Evolutionary conservation across 2,329 filamentous ascomycete genomes (phyloP).

Genomic region (Botrytis deweyae): DNA sequence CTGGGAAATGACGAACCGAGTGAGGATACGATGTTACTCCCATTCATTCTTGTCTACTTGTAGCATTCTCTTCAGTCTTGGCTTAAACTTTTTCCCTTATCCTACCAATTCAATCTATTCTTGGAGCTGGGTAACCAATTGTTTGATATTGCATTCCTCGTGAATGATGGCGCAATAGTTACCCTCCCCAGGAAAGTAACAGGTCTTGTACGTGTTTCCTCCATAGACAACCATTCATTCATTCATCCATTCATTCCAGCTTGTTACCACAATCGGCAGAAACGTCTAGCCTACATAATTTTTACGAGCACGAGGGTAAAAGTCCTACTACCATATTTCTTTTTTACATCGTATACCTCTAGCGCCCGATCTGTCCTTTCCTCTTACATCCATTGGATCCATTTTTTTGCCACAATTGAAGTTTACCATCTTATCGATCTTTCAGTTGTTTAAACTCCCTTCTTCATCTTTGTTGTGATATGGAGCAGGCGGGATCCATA

Average conservation of each 20-base stretch:
- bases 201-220: neutral
- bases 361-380: neutral
- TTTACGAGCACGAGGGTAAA: slow-evolving; percentile 12
- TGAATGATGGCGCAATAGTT: slow-evolving; percentile 18
- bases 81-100: slow-evolving; percentile 1
- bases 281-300: neutral
- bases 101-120: neutral
- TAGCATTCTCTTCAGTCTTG: neutral
- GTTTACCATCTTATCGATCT: neutral
- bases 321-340: slow-evolving; percentile 7
- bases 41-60: neutral
- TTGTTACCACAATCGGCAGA: slow-evolving; percentile 9
- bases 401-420: neutral
- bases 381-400: neutral
- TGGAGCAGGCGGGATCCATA: slow-evolving; percentile 13
- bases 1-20: neutral
- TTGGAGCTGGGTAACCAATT: neutral
- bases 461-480: slow-evolving; percentile 6
- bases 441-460: neutral
- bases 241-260: neutral
- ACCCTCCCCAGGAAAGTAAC: slow-evolving; percentile 5
- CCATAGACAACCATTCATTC: neutral
- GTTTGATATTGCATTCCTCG: neutral
- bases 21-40: slow-evolving; percentile 17
- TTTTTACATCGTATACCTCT: neutral